These are phyloP conservation scores for Quercus suber DNA, from an alignment of 306 rosid species.

Conservation along the genomic window DNA sequence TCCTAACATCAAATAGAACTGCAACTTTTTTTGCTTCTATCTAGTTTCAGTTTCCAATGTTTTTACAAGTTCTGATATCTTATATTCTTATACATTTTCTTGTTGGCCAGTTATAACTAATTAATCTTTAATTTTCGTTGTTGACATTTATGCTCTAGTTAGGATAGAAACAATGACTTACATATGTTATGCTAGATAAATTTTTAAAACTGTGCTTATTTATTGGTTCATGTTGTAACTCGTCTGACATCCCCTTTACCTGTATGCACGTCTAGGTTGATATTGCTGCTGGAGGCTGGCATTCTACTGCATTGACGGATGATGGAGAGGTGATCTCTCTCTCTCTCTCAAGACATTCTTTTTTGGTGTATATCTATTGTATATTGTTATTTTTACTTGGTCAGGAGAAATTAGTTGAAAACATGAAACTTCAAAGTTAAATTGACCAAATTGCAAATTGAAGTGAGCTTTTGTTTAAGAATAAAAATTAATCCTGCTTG, in stretches of 20 bases:
- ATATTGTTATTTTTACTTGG: background rate
- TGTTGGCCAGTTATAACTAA: background rate
- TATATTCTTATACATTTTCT: background rate
- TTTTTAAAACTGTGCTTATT: background rate
- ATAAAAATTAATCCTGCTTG: background rate
- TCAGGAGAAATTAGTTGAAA: background rate
- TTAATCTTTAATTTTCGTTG: background rate
- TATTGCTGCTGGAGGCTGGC: slow-evolving; percentile 99
- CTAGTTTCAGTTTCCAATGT: background rate
- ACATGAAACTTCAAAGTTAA: background rate
- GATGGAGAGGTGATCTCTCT: slow-evolving; percentile 77
- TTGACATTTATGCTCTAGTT: background rate
- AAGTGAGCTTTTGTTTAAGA: background rate
- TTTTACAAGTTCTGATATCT: background rate
- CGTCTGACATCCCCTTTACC: slow-evolving; percentile 6
- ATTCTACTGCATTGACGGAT: slow-evolving; percentile 84
- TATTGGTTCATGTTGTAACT: background rate
- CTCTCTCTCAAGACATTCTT: background rate
- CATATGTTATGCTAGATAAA: background rate
- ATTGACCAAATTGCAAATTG: background rate
- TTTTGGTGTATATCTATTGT: background rate
- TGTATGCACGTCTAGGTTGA: slow-evolving; percentile 59
- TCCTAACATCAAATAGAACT: background rate
- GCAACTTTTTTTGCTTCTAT: background rate
- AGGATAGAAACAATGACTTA: background rate